A percentile compares a stretch with the other conserved stretches of the same genome.
phyloP scores from a whole-genome alignment of 163 green algal species.

The Chlamydomonas reinhardtii region DNA sequence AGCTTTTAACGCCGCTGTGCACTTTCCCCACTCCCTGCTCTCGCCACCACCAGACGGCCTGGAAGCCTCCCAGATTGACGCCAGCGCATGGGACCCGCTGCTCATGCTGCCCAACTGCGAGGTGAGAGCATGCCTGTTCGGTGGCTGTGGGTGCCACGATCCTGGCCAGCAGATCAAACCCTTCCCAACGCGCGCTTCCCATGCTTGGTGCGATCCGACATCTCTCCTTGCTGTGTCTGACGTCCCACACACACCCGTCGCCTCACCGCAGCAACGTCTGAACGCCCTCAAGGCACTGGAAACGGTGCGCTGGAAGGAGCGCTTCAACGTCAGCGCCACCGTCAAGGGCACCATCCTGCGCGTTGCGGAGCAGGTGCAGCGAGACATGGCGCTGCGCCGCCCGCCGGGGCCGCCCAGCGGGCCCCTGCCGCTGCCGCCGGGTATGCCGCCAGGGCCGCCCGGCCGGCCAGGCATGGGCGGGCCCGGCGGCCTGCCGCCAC shows the following conservation, averaged over 20 bases:
- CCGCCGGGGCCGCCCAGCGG: neutral
- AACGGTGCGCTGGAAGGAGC: conserved; percentile 44
- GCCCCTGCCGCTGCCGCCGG: neutral
- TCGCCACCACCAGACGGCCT: conserved; percentile 12
- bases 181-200: too few species aligned
- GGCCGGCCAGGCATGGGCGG: neutral
- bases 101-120: conserved; percentile 46
- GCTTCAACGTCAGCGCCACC: conserved; percentile 47
- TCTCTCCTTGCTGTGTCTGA: too few species aligned
- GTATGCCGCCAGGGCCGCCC: neutral
- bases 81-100: conserved; percentile 37
- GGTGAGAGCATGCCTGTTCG: neutral
- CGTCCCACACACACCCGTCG: too few species aligned
- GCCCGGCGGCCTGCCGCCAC: neutral
- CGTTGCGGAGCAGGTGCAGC: conserved; percentile 34
- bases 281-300: conserved; percentile 13
- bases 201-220: too few species aligned
- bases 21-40: too few species aligned
- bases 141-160: too few species aligned
- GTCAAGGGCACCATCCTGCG: conserved; percentile 27
- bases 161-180: too few species aligned
- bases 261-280: conserved; percentile 15
- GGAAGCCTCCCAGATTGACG: conserved; percentile 45
- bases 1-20: neutral
- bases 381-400: conserved; percentile 29